Base-by-base conservation (phyloP, 2,329 filamentous ascomycete species). In the Colletotrichum sp. region DNA sequence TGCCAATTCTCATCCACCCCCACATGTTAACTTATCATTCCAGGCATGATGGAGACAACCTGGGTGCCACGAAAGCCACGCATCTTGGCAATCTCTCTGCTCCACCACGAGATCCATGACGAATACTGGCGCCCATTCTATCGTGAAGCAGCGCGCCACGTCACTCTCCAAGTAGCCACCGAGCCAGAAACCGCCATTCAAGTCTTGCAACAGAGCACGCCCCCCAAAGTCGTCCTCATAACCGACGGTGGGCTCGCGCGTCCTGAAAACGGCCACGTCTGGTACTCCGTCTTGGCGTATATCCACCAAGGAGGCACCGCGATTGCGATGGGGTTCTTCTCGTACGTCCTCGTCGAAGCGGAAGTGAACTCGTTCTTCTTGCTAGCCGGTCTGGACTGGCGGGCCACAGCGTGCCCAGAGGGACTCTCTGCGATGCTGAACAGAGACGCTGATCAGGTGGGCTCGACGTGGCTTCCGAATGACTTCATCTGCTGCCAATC, bases 81-180 rank as follows among this genome's bases (percentile, higher is more conserved):
- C n/a, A 0, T 52, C n/a, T 52, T 52, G n/a, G 44, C 44, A 24
- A 52, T 52, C 2, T 52, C 44, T 3, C 4, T 52, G 6, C 44
- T 52, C 2, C 44, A 52, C 44, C 44, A 52, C 12, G 44, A 52
- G n/a, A 21, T 52, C n/a, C 44, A 52, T 3, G n/a, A 21, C n/a
- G 44, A 52, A 21, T 52, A 52, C n/a, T 52, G 44, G 44, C 44
- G 44, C 44, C 44, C 44, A 21, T 52, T 52, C 0, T 7, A 52
- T 24, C n/a, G 44, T 52, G 10, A 21, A 52, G 44, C 44, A 52
- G n/a, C 24, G 7, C 55, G 5, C 16, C 84, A 28, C 6, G 49
- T 44, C 49, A 57, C 21, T 6, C 8, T 68, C 18, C 44, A 36
- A 7, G 28, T n/a, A 10, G 28, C 13, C 13, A n/a, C 16, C 6